Base-by-base conservation (phyloP, 352 stramenopile species). In the Phytophthora uliginosa region DNA sequence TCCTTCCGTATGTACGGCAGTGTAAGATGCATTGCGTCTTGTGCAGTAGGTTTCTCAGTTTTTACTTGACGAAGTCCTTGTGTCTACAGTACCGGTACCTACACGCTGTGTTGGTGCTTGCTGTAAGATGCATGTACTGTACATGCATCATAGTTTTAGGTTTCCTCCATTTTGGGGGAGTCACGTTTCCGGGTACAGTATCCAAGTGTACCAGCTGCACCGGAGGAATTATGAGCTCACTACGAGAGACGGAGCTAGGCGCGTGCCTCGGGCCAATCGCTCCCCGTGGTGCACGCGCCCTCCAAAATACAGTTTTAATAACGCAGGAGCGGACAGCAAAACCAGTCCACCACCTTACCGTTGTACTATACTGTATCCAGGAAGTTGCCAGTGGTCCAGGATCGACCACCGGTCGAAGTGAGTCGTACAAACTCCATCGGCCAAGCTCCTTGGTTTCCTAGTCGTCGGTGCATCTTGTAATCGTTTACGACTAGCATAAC, bases 201-300 rank as follows among this genome's bases (percentile, higher is more conserved):
- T 52, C 45, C 20, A 52, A 52, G n/a, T 52, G 45, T 28, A 52
- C 58, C 59, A 64, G 59, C 51, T 51, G 59, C 47, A 70, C 66
- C 61, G 15, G 33, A 61, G 61, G 67, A 69, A 74, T 55, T 34
- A 59, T 40, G 8, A 56, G 45, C 24, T 45, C 40, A 50, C 18
- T 20, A 66, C 33, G 62, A 76, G 63, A 76, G 63, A 66, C 69
- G 51, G 64, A 66, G 34, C 24, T 24, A 7, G 62, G 53, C 69
- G 64, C 31, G 64, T 77, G 64, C 69, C 64, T 77, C 45, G 20
- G 52, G 20, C 69, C 69, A 77, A 77, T 77, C 45, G 45, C 20
- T 55, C 58, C 33, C 8, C 4, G 24, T 59, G 26, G 22, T 48
- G 59, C 63, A 53, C 34, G 57, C 47, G 63, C 55, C 40, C 40